Evolutionary conservation across 2,329 filamentous ascomycete genomes (phyloP), one percentile per base, ranked within the genome.

Genomic region (Colletotrichum tropicicola): DNA sequence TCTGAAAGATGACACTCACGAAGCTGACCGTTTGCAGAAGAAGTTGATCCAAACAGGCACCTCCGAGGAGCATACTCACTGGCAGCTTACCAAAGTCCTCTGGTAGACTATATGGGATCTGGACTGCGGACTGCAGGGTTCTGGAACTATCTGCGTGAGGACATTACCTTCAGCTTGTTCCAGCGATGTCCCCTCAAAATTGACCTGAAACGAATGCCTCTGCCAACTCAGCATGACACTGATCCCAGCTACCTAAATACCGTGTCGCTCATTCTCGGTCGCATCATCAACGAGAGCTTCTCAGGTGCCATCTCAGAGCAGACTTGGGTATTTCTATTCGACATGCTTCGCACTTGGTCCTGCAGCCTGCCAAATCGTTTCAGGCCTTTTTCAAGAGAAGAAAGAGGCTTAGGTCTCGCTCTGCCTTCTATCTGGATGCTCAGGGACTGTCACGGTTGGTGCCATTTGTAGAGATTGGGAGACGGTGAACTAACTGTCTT

Each of bases 91-190:
- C 70, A 72, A 7, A 70, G 32, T 56, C 59, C 71, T 1, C 59
- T 70, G 6, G 65, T 71, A 0, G 72, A 69, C 3, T 65, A 71
- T 0, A 41, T 70, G 2, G 68, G 70, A 0, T 62, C 71, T 3
- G 73, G 74, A 0, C 68, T 85, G 0, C 66, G 77, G 2, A 73
- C 74, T 4, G 78, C 82, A 1, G 82, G 82, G 0, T 81, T 82
- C 58, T 85, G 82, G 83, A 85, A 85, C 63, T 84, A 84, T 56
- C 74, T 85, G 0, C 77, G 83, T 1, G 82, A 85, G 69, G 82
- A 85, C 37, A 84, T 85, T n/a, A 85, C 83, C 0, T 82, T 84
- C n/a, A 82, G 82, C n/a, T 69, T 85, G 1, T 83, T 82, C 41
- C 73, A 79, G 37, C 70, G 73, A 6, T 79, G 78, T 21, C 74